These are phyloP conservation scores for Torrubiellomyces zombiae DNA, from an alignment of 2,329 filamentous ascomycete species.

Conservation along the genomic window DNA sequence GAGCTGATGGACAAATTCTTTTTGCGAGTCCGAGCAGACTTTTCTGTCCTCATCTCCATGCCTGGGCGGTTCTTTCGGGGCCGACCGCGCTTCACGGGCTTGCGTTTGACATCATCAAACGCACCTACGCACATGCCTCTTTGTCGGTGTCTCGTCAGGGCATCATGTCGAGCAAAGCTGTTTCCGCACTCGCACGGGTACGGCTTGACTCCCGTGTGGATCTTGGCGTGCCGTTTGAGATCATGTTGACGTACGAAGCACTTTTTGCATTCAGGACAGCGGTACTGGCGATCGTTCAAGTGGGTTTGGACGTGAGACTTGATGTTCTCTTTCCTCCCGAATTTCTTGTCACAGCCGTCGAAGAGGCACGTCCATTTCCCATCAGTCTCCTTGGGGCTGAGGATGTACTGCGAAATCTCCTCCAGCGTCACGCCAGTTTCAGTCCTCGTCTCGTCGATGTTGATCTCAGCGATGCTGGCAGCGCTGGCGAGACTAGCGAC, in stretches of 20 bases:
- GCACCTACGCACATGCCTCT: slow-evolving; percentile 93
- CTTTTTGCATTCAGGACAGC: slow-evolving; percentile 84
- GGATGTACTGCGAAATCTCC: slow-evolving; percentile 62
- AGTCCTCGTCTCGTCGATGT: slow-evolving; percentile 47
- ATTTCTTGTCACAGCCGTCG: slow-evolving; percentile 69
- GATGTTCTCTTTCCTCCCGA: slow-evolving; percentile 97
- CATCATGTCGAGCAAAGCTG: slow-evolving; percentile 88
- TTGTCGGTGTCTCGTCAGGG: slow-evolving; percentile 83
- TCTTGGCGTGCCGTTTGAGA: slow-evolving; percentile 92
- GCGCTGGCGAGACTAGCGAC: slow-evolving; percentile 40
- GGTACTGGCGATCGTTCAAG: slow-evolving; percentile 87
- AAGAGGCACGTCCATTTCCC: slow-evolving; percentile 68
- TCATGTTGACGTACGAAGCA: slow-evolving; percentile 96
- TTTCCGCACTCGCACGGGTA: slow-evolving; percentile 91
- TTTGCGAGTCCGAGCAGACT: slow-evolving; percentile 38
- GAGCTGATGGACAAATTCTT: slow-evolving; percentile 33
- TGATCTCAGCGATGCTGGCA: slow-evolving; percentile 43
- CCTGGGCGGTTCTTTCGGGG: slow-evolving; percentile 46
- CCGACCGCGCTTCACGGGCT: slow-evolving; percentile 44
- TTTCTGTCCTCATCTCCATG: slow-evolving; percentile 37
- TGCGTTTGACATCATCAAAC: slow-evolving; percentile 59
- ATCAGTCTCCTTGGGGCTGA: slow-evolving; percentile 53
- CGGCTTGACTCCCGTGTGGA: slow-evolving; percentile 89
- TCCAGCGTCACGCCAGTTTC: slow-evolving; percentile 78
- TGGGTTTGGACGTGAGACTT: slow-evolving; percentile 97